Evolutionary conservation across 768 basidiomycete species (phyloP), one percentile per base, ranked within the genome.

Genomic region (Lactifluus pinguis): DNA sequence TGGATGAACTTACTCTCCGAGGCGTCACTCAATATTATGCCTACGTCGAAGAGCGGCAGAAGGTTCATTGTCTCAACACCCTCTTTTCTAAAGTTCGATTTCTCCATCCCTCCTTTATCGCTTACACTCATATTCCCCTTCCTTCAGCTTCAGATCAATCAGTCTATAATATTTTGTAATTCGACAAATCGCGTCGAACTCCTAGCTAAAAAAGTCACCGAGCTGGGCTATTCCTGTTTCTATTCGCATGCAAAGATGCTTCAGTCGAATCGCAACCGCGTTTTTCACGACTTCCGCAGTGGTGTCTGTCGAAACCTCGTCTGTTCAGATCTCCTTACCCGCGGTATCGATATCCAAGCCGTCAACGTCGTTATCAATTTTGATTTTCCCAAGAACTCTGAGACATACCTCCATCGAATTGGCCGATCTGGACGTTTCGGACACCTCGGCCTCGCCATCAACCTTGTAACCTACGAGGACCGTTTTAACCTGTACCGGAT

Each of bases 321-420:
- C 72, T 99, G 95, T 78, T 87, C 85, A 55, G 95, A 99, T 76
- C 85, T 99, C 65, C 86, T 99, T 70, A 99, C 95, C 25, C 91
- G 95, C 66, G 95, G 95, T 76, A 99, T 99, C 73, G 95, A 99
- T 75, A 99, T 99, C 72, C 97, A 98, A 77, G 97, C 95, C 61
- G 95, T 99, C 64, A 99, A 99, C 75, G 97, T 98, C 72, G 95
- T 99, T 70, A 98, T 99, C 82, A 98, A 98, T 77, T 99, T 99
- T 70, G 95, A 99, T 73, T 97, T 98, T 75, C 95, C 95, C 62
- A 97, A 98, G 81, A 98, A 95, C 72, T 91, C 92, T 62, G 97
- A 99, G 74, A 98, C 95, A 3, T 99, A 99, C 75, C 85, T 99
- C 21, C 95, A 99, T 74, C 89, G 95, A 66, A 98, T 98, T 70